These are phyloP conservation scores for Xylaria sp. DNA, from an alignment of 495 filamentous ascomycete genomes.

Conservation along the genomic window DNA sequence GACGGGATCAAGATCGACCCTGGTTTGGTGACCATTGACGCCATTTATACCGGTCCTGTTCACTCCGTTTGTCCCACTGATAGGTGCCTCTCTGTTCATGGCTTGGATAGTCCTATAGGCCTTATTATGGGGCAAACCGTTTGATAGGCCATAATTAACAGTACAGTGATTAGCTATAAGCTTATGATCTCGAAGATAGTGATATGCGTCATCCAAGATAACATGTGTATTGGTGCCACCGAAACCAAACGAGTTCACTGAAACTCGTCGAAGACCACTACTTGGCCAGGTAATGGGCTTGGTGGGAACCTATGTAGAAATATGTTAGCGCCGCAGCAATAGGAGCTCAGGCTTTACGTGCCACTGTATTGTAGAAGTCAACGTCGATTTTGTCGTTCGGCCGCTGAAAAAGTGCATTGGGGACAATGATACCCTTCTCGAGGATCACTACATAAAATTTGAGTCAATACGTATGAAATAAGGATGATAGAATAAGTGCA, in stretches of 20 bases:
- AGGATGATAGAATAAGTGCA: constrained; percentile 43
- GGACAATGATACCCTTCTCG: constrained; percentile 55
- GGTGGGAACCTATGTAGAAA: constrained; percentile 38
- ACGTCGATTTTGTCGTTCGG: constrained; percentile 53
- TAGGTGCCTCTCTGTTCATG: not conserved
- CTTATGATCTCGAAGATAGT: constrained; percentile 32
- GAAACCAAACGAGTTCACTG: constrained; percentile 65
- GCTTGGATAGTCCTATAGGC: too few relatives aligned
- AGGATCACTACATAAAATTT: constrained; percentile 48
- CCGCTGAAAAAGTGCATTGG: constrained; percentile 53
- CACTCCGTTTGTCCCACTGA: not conserved
- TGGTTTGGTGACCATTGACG: not conserved
- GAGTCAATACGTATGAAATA: not conserved
- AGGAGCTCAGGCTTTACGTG: not conserved
- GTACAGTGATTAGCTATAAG: constrained; percentile 38
- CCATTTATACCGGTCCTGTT: not conserved
- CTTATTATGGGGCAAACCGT: not conserved
- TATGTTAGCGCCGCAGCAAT: not conserved
- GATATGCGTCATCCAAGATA: constrained; percentile 55
- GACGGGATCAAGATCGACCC: not conserved
- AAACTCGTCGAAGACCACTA: constrained; percentile 48
- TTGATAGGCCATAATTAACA: not conserved
- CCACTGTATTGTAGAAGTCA: constrained; percentile 37
- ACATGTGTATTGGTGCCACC: constrained; percentile 66
- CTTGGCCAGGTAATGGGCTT: constrained; percentile 37